A percentile compares a stretch with the other conserved stretches of the same genome.
Evolutionary conservation across 1,139 yeast genomes (phyloP).

Genomic region (Pichia cactophila): DNA sequence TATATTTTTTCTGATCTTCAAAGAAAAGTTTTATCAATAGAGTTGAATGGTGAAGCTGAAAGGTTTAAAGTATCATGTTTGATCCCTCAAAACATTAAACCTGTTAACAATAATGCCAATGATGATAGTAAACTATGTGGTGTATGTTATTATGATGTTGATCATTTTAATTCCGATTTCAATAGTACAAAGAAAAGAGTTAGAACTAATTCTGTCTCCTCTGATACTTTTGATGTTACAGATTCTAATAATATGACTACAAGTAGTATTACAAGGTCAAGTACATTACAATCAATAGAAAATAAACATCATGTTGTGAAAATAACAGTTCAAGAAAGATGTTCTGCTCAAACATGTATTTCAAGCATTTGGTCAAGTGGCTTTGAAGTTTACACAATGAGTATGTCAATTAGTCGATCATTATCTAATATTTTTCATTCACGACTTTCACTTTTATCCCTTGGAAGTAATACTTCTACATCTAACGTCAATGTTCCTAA

Average conservation of each 20-base stretch:
- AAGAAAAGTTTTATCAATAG: constrained; percentile 9
- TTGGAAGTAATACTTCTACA: background rate
- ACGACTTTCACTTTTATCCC: constrained; percentile 7
- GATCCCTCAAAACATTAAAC: constrained; percentile 4
- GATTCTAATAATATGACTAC: constrained; percentile 2
- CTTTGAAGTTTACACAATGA: constrained; percentile 11
- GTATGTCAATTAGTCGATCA: constrained; percentile 11
- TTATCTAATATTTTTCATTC: constrained; percentile 11
- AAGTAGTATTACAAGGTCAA: background rate
- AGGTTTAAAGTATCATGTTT: constrained; percentile 8
- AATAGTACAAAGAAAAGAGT: background rate
- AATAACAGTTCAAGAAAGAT: constrained; percentile 14
- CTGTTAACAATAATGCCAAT: constrained; percentile 1
- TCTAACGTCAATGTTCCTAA: constrained; percentile 1
- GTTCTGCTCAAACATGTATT: constrained; percentile 12
- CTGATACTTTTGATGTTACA: background rate
- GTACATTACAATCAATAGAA: background rate
- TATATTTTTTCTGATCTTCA: constrained; percentile 19
- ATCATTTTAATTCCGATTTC: constrained; percentile 7
- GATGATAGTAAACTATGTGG: background rate
- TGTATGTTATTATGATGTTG: constrained; percentile 10
- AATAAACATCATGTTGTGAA: constrained; percentile 5
- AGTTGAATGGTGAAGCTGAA: constrained; percentile 10
- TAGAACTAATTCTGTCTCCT: constrained; percentile 1
- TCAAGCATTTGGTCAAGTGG: constrained; percentile 11